Evolutionary conservation across 257 asterid genomes (phyloP), one percentile per base, ranked within the genome.

Genomic region (Solanum chmielewskii): DNA sequence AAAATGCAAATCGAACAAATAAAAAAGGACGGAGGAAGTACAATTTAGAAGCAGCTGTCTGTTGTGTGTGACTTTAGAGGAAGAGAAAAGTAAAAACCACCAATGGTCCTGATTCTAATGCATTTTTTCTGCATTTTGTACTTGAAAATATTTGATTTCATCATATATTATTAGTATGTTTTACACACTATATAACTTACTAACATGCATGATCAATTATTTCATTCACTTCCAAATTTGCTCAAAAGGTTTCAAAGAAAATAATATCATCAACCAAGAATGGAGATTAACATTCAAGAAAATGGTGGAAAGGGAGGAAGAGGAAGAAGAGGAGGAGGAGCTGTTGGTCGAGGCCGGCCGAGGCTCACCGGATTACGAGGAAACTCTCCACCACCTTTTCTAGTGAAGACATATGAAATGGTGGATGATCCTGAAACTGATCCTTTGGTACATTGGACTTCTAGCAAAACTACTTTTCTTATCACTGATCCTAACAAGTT

Each of bases 391-490:
- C 92, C 96, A 75, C 93, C 91, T 0, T 92, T 93, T 89, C 74
- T 92, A 87, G 27, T 25, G 62, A 92, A 91, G 89, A 86, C 86
- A 27, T 89, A 23, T 42, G 89, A 89, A 27, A 86, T 93, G 83
- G 92, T 92, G 29, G 92, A 91, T 9, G 91, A 92, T 87, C 89
- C 89, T 14, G 83, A 85, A 59, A 92, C 94, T 15, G 86, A 91
- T 84, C 85, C 87, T 0, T 81, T 90, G 20, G 70, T 93, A 83
- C 89, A 93, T 49, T 93, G 92, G 94, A 89, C 87, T 86, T 62
- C 93, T 3, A 83, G 66, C 29, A 88, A 90, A 39, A 86, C 87
- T 7, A 89, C 91, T 70, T 92, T 93, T 88, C 87, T 91, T 29
- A 88, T 93, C 44, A 90, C 87, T 86, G 93, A 93, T 83, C 91